Evolutionary conservation across 129 eudicot species (phyloP), one percentile per base, ranked within the genome.

Genomic region (Lonicera japonica): DNA sequence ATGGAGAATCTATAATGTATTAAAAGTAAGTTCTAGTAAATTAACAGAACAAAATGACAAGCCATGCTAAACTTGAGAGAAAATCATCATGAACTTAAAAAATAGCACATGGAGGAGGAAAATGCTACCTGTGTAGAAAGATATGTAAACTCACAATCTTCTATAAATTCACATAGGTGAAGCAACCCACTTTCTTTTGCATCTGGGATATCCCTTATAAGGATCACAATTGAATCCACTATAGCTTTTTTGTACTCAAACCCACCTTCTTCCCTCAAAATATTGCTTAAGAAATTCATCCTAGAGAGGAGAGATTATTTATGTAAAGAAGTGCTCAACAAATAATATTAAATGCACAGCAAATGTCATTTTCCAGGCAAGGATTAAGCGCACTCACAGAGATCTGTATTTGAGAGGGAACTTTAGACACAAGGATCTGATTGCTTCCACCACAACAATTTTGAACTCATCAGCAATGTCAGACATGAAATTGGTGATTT

Each of bases 401-500:
- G 98, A 73, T 91, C 96, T 87, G 74, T 77, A 91, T 69, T 91
- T 91, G 43, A 91, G 88, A 34, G 98, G 98, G 73, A 91, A 91
- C 82, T 91, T 91, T 70, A 91, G 59, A 65, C 98, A 87, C 76
- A 91, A 69, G 12, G 98, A 91, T 78, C 95, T 87, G 47, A 91
- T 91, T 63, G 98, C 98, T 77, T 91, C 98, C 58, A 87, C 96
- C 62, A 91, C 98, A 65, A 91, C 98, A 53, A 91, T 91, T 79
- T 91, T 91, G 75, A 91, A 91, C 74, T 91, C 98, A 69, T 91
- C 98, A 20, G 96, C 95, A 80, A 91, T 91, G 68, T 91, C 98
- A 46, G 98, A 87, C 96, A 91, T 91, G 67, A 91, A 91, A 75
- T 84, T 91, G 12, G 98, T 91, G 41, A 91, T 91, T 75, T 91